Conservation (phyloP, 2,329 filamentous ascomycete species). For the Colletotrichum sp. region DNA sequence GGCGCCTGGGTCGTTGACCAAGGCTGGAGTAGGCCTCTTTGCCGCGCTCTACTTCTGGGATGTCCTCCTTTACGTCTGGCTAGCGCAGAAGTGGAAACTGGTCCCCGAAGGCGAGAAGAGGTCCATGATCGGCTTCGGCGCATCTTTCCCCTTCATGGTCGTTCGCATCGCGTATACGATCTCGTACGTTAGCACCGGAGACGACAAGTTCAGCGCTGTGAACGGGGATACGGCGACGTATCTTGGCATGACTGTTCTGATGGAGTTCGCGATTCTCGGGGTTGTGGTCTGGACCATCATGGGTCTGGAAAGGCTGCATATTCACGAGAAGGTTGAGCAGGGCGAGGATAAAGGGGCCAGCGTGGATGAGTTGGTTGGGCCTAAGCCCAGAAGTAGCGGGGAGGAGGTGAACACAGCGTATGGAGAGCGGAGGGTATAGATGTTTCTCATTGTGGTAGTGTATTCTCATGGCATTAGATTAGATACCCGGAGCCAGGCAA, state of each 20-base stretch:
- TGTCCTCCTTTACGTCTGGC: slow-evolving; percentile 7
- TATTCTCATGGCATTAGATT: neutral
- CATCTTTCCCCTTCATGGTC: slow-evolving; percentile 15
- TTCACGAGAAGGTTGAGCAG: neutral
- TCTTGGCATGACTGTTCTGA: slow-evolving; percentile 16
- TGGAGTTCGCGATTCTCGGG: slow-evolving; percentile 10
- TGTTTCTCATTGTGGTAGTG: rapidly evolving
- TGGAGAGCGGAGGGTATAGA: neutral
- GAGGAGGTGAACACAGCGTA: neutral
- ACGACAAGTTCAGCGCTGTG: slow-evolving; percentile 18
- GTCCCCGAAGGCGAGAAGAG: slow-evolving; percentile 9
- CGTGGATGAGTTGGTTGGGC: neutral
- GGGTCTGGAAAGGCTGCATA: neutral
- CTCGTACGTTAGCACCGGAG: slow-evolving; percentile 20
- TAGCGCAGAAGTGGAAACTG: neutral
- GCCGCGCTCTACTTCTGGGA: slow-evolving; percentile 22
- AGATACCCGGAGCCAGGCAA: neutral
- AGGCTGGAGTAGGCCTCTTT: slow-evolving; percentile 21
- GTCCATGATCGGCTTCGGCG: slow-evolving; percentile 8
- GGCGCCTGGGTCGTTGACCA: slow-evolving; percentile 17
- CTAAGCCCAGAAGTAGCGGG: neutral
- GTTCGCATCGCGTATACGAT: slow-evolving; percentile 22
- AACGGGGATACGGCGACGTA: slow-evolving; percentile 16
- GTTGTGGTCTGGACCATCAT: slow-evolving; percentile 7
- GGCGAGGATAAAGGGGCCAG: neutral